phyloP scores from a whole-genome alignment of 2,329 filamentous ascomycete genomes.

The Ophiocordyceps camponoti-leonardi region DNA sequence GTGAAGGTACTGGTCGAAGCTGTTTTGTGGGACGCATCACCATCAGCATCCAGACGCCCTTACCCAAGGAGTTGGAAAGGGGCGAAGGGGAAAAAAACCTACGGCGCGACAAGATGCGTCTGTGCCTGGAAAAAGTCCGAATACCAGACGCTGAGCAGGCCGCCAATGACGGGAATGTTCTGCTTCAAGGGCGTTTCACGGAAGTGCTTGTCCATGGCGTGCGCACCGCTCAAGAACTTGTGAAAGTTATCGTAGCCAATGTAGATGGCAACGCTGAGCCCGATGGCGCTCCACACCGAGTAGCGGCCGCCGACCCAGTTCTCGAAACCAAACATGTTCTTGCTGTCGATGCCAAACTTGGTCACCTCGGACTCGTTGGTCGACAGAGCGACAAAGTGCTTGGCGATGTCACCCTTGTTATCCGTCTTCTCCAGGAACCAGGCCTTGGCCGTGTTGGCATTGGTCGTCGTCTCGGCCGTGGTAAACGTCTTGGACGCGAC shows the following conservation, averaged over 20 bases:
- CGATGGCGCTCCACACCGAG: constrained; percentile 98
- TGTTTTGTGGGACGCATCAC: constrained; percentile 14
- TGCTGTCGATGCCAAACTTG: constrained; percentile 96
- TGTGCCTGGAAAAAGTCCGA: constrained; percentile 97
- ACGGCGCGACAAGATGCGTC: constrained; percentile 92
- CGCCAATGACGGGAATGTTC: constrained; percentile 87
- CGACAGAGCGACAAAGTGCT: constrained; percentile 96
- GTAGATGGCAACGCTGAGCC: constrained; percentile 83
- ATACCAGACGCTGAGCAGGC: constrained; percentile 95
- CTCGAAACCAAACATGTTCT: constrained; percentile 99
- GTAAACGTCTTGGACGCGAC: constrained; percentile 99
- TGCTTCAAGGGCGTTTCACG: constrained; percentile 73
- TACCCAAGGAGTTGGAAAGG: no score
- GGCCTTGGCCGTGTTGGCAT: constrained; percentile 88
- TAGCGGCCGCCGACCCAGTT: constrained; percentile 98
- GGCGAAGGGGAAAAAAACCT: constrained; percentile 20
- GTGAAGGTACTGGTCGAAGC: constrained; percentile 97
- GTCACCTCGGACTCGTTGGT: constrained; percentile 91
- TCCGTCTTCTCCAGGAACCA: constrained; percentile 82
- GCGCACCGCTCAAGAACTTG: constrained; percentile 82
- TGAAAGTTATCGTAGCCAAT: constrained; percentile 97
- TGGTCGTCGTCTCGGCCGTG: constrained; percentile 91
- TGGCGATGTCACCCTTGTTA: constrained; percentile 75
- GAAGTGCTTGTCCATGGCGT: constrained; percentile 99
- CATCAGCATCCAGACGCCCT: constrained; percentile 1